Evolutionary conservation across 2,329 filamentous ascomycete genomes (phyloP), one percentile per base, ranked within the genome.

Genomic region (Aphanocladium album): DNA sequence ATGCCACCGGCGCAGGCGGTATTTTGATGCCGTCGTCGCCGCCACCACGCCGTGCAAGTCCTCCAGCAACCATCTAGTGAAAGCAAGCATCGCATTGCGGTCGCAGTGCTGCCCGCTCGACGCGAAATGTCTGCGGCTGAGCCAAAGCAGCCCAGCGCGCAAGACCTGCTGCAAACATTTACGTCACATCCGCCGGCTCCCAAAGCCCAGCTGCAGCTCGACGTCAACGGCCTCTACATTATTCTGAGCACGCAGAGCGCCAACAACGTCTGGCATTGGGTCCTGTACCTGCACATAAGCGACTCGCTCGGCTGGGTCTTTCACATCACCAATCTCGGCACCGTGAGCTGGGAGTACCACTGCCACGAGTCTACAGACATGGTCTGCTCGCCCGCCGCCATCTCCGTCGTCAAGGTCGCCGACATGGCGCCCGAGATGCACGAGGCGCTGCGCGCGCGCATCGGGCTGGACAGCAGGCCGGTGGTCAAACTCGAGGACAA

Each of bases 351-450:
- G 57, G 49, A 45, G 35, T 59, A 59, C 49, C 57, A 41, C 17
- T 43, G 47, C 39, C 27, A 59, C 39, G 57, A 59, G 57, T 12
- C 25, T 14, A 4, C 7, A 12, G 57, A 59, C 39, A 59, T 59
- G 57, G n/a, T 19, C 16, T 27, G 8, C 25, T 59, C 57, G 25
- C 14, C n/a, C n/a, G 9, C 39, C 3, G 57, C 49, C 49, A 50
- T 59, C 25, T 41, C 57, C 37, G 57, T 30, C 47, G 57, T 59
- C 25, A 59, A 59, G 14, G 39, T 59, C 19, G 57, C 57, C 39
- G 57, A 59, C 37, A 52, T 59, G 49, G 47, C 37, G 3, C 57
- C 57, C 49, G 57, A 59, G 33, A 52, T 59, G 57, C 57, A 59
- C 37, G 47, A 53, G n/a, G 57, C 57, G 14, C 49, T 59, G 37